Base-by-base conservation (phyloP, 257 asterid species). In the Vinca minor region DNA sequence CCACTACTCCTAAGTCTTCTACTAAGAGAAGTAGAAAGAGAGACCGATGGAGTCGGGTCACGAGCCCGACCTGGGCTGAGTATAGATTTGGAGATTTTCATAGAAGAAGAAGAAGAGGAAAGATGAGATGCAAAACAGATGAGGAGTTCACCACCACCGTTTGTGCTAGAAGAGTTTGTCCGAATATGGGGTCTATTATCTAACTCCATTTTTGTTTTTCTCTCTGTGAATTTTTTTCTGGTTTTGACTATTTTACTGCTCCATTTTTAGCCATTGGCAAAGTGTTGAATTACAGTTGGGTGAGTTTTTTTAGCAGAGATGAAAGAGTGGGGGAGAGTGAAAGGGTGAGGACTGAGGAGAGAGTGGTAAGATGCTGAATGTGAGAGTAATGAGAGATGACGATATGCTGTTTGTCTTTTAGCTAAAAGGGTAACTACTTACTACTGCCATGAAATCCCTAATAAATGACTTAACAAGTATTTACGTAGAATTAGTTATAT, bases 21-120 rank as follows among this genome's bases (percentile, higher is more conserved):
- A 73, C 97, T 87, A 66, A 87, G 87, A 7, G 95, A 85, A 38
- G 89, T 77, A 13, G 98, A 73, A 48, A 85, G 91, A 8, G 93
- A 68, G 21, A 73, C 71, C 1, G 86, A 84, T 8, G 38, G 85
- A 10, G n/a, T n/a, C n/a, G 81, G 82, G 68, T 85, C 95, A 0
- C 96, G 84, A 29, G 81, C 79, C 23, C 79, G 81, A 8, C 76
- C 76, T 12, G 83, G 83, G 59, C 86, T 81, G 12, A 81, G 78
- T 20, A 81, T 73, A 6, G 86, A 81, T 71, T 81, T 81, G 9
- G 83, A 77, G 26, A 78, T 46, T 44, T 73, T 78, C 83, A 81
- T 78, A 17, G 82, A 80, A 63, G 82, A 80, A 63, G 84, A 76
- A 9, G 82, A 76, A 14, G 86, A 70, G 50, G 77, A 81, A 48